phyloP scores from a whole-genome alignment of 1,139 yeast species.

The Diutina mesorugosa region DNA sequence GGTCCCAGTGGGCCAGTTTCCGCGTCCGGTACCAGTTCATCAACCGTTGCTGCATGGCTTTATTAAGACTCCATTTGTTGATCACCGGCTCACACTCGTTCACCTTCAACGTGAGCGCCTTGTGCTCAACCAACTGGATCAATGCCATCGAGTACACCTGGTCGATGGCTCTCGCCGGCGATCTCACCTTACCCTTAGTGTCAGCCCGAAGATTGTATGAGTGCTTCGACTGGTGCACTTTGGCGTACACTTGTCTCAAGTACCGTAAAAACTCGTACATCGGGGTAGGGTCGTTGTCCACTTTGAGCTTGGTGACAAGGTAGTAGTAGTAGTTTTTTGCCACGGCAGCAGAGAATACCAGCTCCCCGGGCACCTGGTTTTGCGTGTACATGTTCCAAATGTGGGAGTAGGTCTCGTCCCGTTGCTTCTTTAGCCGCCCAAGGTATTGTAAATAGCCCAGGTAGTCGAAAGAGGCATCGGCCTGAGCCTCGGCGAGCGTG shows the following conservation, averaged over 20 bases:
- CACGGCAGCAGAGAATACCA: neutral
- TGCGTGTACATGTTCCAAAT: neutral
- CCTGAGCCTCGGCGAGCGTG: neutral
- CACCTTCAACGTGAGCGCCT: neutral
- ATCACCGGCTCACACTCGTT: neutral
- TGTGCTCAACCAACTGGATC: constrained; percentile 1
- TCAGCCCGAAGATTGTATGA: neutral
- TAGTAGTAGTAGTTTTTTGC: neutral
- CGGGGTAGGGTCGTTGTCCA: neutral
- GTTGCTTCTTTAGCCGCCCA: neutral
- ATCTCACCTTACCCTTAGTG: neutral
- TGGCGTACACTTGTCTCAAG: neutral
- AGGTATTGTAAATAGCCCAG: neutral
- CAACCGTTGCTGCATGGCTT: neutral
- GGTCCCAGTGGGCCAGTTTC: neutral
- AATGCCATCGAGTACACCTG: neutral
- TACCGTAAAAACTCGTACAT: neutral
- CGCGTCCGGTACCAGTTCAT: neutral
- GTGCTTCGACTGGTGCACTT: neutral
- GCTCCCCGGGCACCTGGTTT: neutral
- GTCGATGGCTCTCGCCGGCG: neutral
- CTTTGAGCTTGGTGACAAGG: neutral
- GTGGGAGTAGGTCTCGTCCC: neutral
- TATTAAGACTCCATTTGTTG: neutral
- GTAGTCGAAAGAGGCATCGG: neutral